Evolutionary conservation across 257 asterid genomes (phyloP).

Genomic region (Primulina huaijiensis): DNA sequence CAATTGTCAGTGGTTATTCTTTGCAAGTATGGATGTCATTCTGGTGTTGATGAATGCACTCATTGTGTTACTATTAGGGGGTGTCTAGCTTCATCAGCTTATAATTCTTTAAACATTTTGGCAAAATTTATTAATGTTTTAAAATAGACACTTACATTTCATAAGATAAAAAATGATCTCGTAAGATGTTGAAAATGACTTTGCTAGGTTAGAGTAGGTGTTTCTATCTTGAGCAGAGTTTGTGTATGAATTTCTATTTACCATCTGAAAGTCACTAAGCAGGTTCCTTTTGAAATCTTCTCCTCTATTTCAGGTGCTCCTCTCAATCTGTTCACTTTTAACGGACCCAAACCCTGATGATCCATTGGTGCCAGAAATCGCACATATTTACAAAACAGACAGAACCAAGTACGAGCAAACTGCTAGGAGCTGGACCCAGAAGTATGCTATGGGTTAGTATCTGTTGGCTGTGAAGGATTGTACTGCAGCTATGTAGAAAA

Average conservation of each 20-base stretch:
- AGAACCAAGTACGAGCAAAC: conserved; percentile 44
- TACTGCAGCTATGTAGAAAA: conserved; percentile 27
- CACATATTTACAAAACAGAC: conserved; percentile 56
- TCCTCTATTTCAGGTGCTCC: conserved; percentile 33
- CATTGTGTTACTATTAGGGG: not conserved
- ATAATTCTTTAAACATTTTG: not conserved
- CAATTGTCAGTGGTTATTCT: not conserved
- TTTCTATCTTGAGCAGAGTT: not conserved
- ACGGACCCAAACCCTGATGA: conserved; percentile 56
- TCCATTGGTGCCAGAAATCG: conserved; percentile 57
- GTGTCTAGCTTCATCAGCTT: not conserved
- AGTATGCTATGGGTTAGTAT: conserved; percentile 50
- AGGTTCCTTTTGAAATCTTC: not conserved
- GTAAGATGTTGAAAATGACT: not conserved
- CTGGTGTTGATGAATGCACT: not conserved
- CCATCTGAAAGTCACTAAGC: not conserved
- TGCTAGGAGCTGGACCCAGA: conserved; percentile 59
- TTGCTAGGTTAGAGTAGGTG: not conserved
- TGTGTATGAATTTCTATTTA: not conserved
- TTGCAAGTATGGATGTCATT: not conserved
- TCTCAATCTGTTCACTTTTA: conserved; percentile 47
- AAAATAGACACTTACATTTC: not conserved
- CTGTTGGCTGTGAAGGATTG: not conserved
- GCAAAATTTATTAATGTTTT: not conserved
- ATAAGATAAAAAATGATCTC: not conserved